Evolutionary conservation across 306 rosid genomes (phyloP).

Genomic region (Vigna unguiculata): DNA sequence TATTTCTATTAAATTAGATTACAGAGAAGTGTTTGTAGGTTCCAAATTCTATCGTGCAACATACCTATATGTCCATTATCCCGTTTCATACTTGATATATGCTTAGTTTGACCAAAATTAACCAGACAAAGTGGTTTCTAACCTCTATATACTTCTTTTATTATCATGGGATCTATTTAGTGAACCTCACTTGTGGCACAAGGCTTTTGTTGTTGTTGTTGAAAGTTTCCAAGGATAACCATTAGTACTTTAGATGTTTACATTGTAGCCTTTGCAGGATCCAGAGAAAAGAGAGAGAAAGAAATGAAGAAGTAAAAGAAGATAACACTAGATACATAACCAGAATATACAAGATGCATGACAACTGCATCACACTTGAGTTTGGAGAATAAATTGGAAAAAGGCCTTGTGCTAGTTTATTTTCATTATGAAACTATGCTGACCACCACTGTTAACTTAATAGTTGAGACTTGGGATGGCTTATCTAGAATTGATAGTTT

Average conservation of each 20-base stretch:
- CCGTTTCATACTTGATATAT: background rate
- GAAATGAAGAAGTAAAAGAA: conserved; percentile 7
- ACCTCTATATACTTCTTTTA: conserved; percentile 11
- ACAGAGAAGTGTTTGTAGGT: conserved; percentile 12
- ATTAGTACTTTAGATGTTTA: conserved; percentile 11
- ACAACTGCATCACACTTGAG: conserved; percentile 19
- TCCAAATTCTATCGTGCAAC: background rate
- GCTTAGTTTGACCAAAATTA: conserved; percentile 13
- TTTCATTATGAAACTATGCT: conserved; percentile 30
- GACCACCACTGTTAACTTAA: background rate
- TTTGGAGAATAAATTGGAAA: conserved; percentile 24
- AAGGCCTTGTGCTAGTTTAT: conserved; percentile 18
- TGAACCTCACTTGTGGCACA: too few species aligned
- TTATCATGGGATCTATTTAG: too few species aligned
- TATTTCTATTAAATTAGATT: conserved; percentile 29
- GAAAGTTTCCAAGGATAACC: conserved; percentile 14
- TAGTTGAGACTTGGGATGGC: conserved; percentile 13
- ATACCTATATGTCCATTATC: background rate
- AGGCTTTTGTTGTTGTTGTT: background rate
- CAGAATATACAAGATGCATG: conserved; percentile 7
- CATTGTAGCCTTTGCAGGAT: conserved; percentile 14
- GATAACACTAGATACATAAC: background rate
- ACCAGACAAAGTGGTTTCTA: conserved; percentile 17
- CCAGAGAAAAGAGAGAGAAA: conserved; percentile 16
- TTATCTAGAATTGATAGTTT: conserved; percentile 21